Conservation (phyloP, 768 basidiomycete species). For the Rhodotorula graminis region DNA sequence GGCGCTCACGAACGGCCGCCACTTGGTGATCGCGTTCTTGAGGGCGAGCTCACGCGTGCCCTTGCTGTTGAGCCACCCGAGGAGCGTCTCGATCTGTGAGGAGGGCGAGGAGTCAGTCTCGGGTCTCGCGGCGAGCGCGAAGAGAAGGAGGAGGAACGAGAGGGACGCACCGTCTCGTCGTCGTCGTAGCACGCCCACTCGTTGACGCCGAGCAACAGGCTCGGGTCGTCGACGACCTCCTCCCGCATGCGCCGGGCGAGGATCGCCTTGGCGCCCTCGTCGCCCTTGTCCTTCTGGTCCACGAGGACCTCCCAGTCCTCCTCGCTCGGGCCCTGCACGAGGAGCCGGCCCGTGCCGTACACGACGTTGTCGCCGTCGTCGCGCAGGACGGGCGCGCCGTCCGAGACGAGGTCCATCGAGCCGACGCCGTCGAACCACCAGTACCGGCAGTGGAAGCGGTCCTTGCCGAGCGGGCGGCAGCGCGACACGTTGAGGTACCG, state of each 20-base stretch:
- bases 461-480: constrained; percentile 80
- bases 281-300: constrained; percentile 37
- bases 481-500: constrained; percentile 78
- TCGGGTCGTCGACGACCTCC: constrained; percentile 72
- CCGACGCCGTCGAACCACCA: constrained; percentile 99
- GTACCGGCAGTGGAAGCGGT: constrained; percentile 87
- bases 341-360: constrained; percentile 84
- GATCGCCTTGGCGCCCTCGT: constrained; percentile 58
- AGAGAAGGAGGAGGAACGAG: neutral
- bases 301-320: constrained; percentile 67
- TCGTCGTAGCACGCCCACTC: constrained; percentile 92
- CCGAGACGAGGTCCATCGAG: constrained; percentile 49
- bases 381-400: neutral
- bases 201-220: constrained; percentile 63
- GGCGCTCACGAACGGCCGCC: constrained; percentile 74
- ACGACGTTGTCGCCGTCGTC: constrained; percentile 62
- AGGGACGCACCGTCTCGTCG: constrained; percentile 65
- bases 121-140: neutral
- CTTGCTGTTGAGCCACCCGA: constrained; percentile 86
- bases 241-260: constrained; percentile 58
- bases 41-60: constrained; percentile 81
- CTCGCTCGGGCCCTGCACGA: constrained; percentile 85
- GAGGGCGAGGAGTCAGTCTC: neutral
- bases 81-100: constrained; percentile 68
- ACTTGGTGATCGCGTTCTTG: constrained; percentile 69